Conservation (phyloP, 2,329 filamentous ascomycete species). For the Fusarium coffeatum region DNA sequence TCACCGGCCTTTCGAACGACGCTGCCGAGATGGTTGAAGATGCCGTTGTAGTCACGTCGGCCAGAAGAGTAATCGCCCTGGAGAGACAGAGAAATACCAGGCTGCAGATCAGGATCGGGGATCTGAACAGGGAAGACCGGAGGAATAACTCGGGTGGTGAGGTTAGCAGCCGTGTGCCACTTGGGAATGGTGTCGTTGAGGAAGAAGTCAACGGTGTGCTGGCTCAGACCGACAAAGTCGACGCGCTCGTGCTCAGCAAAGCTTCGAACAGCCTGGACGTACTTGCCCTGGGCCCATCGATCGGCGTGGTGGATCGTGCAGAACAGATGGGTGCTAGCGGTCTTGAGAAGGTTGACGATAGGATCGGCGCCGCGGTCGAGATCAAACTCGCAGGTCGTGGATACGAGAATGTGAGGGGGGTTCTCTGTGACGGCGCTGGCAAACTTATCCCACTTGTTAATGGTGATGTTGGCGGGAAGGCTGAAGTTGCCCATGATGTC, state of each 20-base stretch:
- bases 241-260: conserved; percentile 38
- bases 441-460: conserved; percentile 34
- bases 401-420: conserved; percentile 45
- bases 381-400: conserved; percentile 47
- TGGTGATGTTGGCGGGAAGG: conserved; percentile 35
- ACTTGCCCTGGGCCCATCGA: conserved; percentile 39
- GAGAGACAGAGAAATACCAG: conserved; percentile 42
- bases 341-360: conserved; percentile 39
- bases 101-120: conserved; percentile 27
- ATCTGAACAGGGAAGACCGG: conserved; percentile 44
- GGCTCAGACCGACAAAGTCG: conserved; percentile 45
- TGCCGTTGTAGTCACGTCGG: conserved; percentile 44
- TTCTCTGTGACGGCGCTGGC: conserved; percentile 17
- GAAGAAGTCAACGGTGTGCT: conserved; percentile 44
- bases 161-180: conserved; percentile 36
- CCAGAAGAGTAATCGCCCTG: conserved; percentile 47
- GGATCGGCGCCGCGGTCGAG: conserved; percentile 27
- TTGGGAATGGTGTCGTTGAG: conserved; percentile 35
- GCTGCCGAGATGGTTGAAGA: conserved; percentile 43
- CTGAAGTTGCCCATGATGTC: conserved; percentile 45
- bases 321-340: conserved; percentile 42
- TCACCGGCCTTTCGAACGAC: conserved; percentile 40
- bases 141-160: conserved; percentile 41
- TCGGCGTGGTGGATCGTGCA: conserved; percentile 48
- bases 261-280: conserved; percentile 37